phyloP scores from a whole-genome alignment of 2,329 filamentous ascomycete species.

The Colletotrichum lupini region DNA sequence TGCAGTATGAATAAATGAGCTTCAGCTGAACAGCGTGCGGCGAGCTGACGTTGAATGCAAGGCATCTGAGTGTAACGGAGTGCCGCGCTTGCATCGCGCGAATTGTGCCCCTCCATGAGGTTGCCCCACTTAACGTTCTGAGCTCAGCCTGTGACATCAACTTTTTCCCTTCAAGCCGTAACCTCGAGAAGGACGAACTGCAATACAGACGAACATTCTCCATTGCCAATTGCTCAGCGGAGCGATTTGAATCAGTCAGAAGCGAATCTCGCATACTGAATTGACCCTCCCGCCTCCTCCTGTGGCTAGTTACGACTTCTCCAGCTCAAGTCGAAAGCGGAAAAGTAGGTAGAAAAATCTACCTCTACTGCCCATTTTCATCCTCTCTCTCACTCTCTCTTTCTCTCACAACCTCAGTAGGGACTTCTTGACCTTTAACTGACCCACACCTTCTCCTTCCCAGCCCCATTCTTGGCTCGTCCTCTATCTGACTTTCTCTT shows the following conservation, averaged over 20 bases:
- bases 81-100: not conserved
- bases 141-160: slow-evolving; percentile 27
- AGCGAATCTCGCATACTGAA: not conserved
- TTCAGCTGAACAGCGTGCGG: not conserved
- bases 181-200: not conserved
- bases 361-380: not conserved
- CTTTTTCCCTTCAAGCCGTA: slow-evolving; percentile 2
- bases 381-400: not conserved
- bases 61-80: not conserved
- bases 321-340: not conserved
- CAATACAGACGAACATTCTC: not conserved
- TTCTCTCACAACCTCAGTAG: slow-evolving; percentile 2
- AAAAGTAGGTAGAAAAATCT: not conserved
- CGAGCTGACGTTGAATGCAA: not conserved
- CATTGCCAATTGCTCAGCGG: not conserved
- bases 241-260: not conserved
- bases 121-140: slow-evolving; percentile 26
- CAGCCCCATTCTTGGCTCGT: slow-evolving; percentile 2
- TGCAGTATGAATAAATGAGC: not conserved
- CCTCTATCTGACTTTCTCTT: not conserved
- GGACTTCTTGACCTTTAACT: not conserved
- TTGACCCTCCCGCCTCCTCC: not conserved
- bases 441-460: slow-evolving; percentile 17
- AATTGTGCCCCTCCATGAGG: slow-evolving; percentile 13
- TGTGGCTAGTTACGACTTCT: not conserved